phyloP scores from a whole-genome alignment of 805 yeast genomes.

The Danielia reshetovae region DNA sequence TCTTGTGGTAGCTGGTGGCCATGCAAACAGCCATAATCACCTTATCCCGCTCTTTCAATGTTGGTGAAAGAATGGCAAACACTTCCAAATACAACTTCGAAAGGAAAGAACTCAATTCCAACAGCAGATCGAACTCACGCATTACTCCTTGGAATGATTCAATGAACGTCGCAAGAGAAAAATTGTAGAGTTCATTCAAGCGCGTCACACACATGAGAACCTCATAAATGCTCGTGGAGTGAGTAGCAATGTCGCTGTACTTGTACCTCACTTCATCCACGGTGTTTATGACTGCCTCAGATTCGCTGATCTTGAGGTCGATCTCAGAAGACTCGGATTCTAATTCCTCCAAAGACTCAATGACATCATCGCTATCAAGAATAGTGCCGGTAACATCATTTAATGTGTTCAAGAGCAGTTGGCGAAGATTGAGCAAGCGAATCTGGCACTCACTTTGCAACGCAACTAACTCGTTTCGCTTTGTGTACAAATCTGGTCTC shows the following conservation, averaged over 20 bases:
- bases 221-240: conserved; percentile 48
- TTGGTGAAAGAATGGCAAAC: conserved; percentile 43
- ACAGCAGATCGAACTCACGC: conserved; percentile 15
- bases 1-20: conserved; percentile 22
- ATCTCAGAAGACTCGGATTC: conserved; percentile 60
- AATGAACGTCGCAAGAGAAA: conserved; percentile 42
- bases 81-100: conserved; percentile 42
- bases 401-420: conserved; percentile 52
- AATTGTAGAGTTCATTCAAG: conserved; percentile 54
- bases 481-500: conserved; percentile 63
- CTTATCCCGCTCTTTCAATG: conserved; percentile 44
- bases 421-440: conserved; percentile 54
- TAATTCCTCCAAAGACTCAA: conserved; percentile 57
- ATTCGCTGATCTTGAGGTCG: conserved; percentile 49
- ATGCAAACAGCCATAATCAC: conserved; percentile 41
- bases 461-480: conserved; percentile 50
- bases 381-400: conserved; percentile 57
- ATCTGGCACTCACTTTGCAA: conserved; percentile 58
- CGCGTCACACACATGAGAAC: conserved; percentile 36
- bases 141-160: conserved; percentile 15
- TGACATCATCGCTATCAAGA: conserved; percentile 60
- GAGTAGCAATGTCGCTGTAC: conserved; percentile 53
- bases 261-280: conserved; percentile 46
- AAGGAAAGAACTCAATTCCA: conserved; percentile 22
- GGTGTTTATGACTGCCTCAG: conserved; percentile 49